Conservation (phyloP, 345 rosid species). For the Hibiscus tridactylites region DNA sequence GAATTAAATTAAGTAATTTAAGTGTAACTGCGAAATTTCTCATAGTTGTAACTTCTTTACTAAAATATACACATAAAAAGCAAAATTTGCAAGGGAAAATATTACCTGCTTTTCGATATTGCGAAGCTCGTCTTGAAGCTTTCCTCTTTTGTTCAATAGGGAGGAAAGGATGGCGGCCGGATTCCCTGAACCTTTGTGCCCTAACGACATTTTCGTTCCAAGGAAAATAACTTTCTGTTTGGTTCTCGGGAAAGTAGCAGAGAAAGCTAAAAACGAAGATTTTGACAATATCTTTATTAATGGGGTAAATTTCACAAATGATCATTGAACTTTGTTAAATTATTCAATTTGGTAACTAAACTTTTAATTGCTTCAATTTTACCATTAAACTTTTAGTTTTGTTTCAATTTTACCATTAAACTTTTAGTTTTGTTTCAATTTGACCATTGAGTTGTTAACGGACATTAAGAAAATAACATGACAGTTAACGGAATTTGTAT, state of each 20-base stretch:
- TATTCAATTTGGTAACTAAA: too few species aligned
- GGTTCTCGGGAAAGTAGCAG: background rate
- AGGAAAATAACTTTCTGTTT: background rate
- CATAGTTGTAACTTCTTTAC: background rate
- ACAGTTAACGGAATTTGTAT: too few species aligned
- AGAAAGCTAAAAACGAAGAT: background rate
- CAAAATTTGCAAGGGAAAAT: background rate
- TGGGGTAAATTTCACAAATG: too few species aligned
- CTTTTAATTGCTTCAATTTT: too few species aligned
- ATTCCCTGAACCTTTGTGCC: slow-evolving; percentile 31
- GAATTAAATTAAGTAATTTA: background rate
- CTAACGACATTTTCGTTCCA: slow-evolving; percentile 12
- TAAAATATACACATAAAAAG: background rate
- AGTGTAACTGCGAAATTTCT: background rate
- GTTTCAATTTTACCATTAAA: too few species aligned
- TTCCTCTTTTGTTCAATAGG: slow-evolving; percentile 46
- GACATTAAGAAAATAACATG: too few species aligned
- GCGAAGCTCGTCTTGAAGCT: slow-evolving; percentile 65
- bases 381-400: too few species aligned
- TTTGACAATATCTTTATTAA: too few species aligned
- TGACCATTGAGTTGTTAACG: too few species aligned
- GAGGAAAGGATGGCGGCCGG: slow-evolving; percentile 34
- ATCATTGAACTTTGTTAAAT: too few species aligned
- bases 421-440: too few species aligned
- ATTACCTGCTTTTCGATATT: slow-evolving; percentile 59